Evolutionary conservation across 192 early-diverging fungal genomes (phyloP).

Genomic region (Linderina pennispora): DNA sequence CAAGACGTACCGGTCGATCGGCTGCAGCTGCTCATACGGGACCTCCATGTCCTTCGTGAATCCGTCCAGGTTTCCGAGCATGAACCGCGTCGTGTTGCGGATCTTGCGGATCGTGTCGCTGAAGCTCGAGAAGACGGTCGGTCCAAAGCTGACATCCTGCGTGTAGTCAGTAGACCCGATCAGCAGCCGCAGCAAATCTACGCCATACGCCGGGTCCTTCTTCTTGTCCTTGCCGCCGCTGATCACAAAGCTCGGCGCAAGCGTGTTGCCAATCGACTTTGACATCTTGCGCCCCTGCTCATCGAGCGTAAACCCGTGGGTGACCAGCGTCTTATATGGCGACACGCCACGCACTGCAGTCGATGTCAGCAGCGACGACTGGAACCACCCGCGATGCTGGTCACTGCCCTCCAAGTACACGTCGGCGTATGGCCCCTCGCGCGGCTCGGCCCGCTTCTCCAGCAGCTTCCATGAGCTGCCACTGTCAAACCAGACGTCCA

Average conservation of each 20-base stretch:
- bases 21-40: constrained; percentile 48
- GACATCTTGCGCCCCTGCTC: constrained; percentile 76
- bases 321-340: constrained; percentile 65
- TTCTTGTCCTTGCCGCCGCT: constrained; percentile 64
- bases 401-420: constrained; percentile 74
- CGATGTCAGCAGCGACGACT: constrained; percentile 71
- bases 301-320: constrained; percentile 81
- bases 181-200: constrained; percentile 67
- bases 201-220: constrained; percentile 67
- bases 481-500: constrained; percentile 88
- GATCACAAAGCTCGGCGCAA: constrained; percentile 60
- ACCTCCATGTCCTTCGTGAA: constrained; percentile 42
- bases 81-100: constrained; percentile 67
- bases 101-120: constrained; percentile 68
- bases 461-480: constrained; percentile 72
- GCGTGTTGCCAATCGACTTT: constrained; percentile 74
- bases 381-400: constrained; percentile 84
- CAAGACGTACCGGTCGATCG: constrained; percentile 48
- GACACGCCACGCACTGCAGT: constrained; percentile 59
- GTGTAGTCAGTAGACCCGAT: constrained; percentile 72
- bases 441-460: constrained; percentile 29
- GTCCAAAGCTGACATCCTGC: constrained; percentile 65
- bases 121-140: constrained; percentile 54
- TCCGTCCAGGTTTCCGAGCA: constrained; percentile 67
- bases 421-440: constrained; percentile 51